A percentile compares a stretch with the other conserved stretches of the same genome.
Evolutionary conservation across 331 rosid species (phyloP).

Genomic region (Acacia pycnantha): DNA sequence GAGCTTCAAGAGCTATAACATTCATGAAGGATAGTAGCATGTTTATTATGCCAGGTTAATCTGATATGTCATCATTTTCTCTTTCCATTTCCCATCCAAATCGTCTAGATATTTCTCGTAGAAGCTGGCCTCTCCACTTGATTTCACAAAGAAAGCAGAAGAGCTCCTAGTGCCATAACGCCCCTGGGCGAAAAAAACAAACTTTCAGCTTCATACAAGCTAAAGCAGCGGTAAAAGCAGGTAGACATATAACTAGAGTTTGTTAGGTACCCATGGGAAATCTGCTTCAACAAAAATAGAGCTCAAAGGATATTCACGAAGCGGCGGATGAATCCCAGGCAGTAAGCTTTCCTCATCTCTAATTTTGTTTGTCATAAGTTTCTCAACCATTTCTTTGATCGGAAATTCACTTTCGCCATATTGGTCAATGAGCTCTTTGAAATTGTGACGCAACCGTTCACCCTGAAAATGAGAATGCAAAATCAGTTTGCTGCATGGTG

Average conservation of each 20-base stretch:
- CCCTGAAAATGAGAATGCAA: conserved; percentile 45
- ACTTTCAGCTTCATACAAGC: background rate
- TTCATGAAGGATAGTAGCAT: background rate
- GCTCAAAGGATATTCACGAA: conserved; percentile 45
- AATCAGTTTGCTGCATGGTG: background rate
- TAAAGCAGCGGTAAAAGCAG: background rate
- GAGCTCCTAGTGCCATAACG: conserved; percentile 80
- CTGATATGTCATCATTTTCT: conserved; percentile 34
- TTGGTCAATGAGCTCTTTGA: conserved; percentile 44
- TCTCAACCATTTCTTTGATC: conserved; percentile 56
- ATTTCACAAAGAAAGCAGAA: conserved; percentile 57
- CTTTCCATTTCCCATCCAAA: conserved; percentile 53
- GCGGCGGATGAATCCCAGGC: conserved; percentile 60
- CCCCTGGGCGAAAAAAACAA: conserved; percentile 40
- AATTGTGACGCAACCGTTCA: conserved; percentile 52
- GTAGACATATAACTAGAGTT: background rate
- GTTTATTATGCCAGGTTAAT: conserved; percentile 20
- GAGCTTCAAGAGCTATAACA: background rate
- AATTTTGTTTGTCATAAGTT: conserved; percentile 58
- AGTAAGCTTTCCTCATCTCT: conserved; percentile 58
- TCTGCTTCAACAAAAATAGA: conserved; percentile 61
- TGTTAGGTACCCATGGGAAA: conserved; percentile 45
- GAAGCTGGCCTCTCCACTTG: conserved; percentile 56
- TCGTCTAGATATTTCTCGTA: conserved; percentile 55
- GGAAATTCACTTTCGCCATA: conserved; percentile 50